These are phyloP conservation scores for Pestalotiopsis sp. DNA, from an alignment of 2,329 filamentous ascomycete species.

Conservation along the genomic window DNA sequence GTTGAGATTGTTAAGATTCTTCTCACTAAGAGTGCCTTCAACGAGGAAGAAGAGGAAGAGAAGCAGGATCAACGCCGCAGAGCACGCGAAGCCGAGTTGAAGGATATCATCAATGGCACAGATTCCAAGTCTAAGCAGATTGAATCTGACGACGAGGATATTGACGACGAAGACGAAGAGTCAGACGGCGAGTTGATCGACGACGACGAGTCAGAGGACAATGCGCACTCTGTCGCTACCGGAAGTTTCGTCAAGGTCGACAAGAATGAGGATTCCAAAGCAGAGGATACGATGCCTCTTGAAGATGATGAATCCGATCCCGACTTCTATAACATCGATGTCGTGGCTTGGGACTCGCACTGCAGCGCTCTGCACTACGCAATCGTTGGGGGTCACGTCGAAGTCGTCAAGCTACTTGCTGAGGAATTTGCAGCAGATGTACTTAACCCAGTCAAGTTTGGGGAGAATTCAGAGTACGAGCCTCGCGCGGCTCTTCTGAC, in stretches of 20 bases:
- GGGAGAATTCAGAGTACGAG: constrained; percentile 45
- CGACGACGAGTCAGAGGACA: constrained; percentile 51
- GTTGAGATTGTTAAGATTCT: constrained; percentile 71
- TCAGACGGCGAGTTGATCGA: constrained; percentile 51
- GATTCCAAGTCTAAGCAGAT: neutral
- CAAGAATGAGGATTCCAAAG: constrained; percentile 37
- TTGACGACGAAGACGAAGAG: constrained; percentile 34
- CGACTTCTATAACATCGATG: constrained; percentile 78
- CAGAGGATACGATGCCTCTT: constrained; percentile 43
- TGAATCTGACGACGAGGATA: constrained; percentile 28
- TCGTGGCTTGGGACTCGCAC: constrained; percentile 77
- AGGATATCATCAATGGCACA: constrained; percentile 18
- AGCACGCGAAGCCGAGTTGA: constrained; percentile 29
- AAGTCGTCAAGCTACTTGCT: constrained; percentile 70
- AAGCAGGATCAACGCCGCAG: constrained; percentile 52
- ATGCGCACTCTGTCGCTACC: constrained; percentile 58
- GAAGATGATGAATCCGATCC: constrained; percentile 68
- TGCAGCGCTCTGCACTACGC: constrained; percentile 78
- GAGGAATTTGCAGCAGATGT: constrained; percentile 77
- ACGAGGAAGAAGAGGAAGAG: constrained; percentile 68
- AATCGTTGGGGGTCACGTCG: constrained; percentile 70
- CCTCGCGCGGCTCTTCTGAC: constrained; percentile 67
- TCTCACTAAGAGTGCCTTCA: constrained; percentile 72
- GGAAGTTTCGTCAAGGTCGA: constrained; percentile 74
- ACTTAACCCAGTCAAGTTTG: constrained; percentile 72